Evolutionary conservation across 257 asterid genomes (phyloP).

Genomic region (Anisodus tanguticus): DNA sequence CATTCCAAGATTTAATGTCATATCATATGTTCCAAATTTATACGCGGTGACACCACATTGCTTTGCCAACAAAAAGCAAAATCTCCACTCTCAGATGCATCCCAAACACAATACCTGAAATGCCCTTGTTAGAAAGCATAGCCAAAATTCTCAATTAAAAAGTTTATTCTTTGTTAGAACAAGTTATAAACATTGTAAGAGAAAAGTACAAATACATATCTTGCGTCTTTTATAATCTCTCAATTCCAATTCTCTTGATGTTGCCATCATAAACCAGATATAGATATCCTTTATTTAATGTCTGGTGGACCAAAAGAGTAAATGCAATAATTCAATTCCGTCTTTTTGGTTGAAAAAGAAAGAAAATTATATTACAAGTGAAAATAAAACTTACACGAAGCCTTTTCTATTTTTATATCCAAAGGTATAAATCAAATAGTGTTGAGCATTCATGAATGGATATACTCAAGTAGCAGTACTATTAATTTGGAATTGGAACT

Average conservation of each 20-base stretch:
- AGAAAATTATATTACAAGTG: background rate
- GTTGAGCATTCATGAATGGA: background rate
- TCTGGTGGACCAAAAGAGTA: slow-evolving; percentile 23
- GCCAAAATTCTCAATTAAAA: background rate
- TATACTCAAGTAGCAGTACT: background rate
- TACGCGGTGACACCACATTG: background rate
- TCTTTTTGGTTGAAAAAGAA: background rate
- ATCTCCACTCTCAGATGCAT: too few species aligned
- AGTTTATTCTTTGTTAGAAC: slow-evolving; percentile 4
- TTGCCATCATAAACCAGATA: slow-evolving; percentile 18
- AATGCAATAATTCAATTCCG: background rate
- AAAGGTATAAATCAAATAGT: background rate
- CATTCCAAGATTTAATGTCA: background rate
- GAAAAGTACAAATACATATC: background rate
- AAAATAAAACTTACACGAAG: background rate
- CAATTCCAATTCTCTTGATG: background rate
- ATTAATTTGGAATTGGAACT: background rate
- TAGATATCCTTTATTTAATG: background rate
- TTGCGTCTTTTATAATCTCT: background rate
- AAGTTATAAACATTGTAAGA: background rate
- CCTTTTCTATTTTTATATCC: background rate
- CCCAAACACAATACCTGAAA: background rate
- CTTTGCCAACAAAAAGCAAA: background rate
- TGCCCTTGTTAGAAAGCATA: background rate
- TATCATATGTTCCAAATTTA: background rate